These are phyloP conservation scores for Kalmusia sp. DNA, from an alignment of 2,329 filamentous ascomycete genomes.

Conservation along the genomic window DNA sequence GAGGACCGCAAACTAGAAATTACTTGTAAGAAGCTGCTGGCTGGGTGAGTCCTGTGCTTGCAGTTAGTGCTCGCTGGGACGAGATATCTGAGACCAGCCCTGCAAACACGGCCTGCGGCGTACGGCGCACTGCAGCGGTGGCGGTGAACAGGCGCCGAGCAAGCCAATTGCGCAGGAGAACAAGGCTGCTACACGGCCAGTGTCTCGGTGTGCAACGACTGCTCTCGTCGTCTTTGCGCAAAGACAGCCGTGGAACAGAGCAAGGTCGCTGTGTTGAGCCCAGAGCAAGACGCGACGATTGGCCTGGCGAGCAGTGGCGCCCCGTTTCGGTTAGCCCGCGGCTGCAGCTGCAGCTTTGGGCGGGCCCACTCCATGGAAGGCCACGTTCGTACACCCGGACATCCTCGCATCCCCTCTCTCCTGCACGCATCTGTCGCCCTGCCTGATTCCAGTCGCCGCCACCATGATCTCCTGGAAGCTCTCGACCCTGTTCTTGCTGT, in stretches of 20 bases:
- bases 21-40: too few relatives aligned
- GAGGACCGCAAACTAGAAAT: too few relatives aligned
- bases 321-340: neutral
- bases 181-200: neutral
- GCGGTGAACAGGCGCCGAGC: conserved; percentile 8
- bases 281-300: neutral
- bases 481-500: conserved; percentile 74
- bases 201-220: neutral
- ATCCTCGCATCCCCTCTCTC: conserved; percentile 18
- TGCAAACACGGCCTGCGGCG: conserved; percentile 8
- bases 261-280: neutral
- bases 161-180: neutral
- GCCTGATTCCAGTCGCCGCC: conserved; percentile 13
- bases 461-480: conserved; percentile 78
- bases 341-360: neutral
- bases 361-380: conserved; percentile 11
- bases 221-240: neutral
- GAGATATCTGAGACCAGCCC: conserved; percentile 3
- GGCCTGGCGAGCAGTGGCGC: neutral
- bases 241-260: neutral
- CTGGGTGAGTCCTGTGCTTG: neutral
- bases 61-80: neutral
- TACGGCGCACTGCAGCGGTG: neutral
- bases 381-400: conserved; percentile 9
- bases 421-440: conserved; percentile 11